A percentile compares a stretch with the other conserved stretches of the same genome.
phyloP scores from a whole-genome alignment of 345 rosid genomes.

The Hibiscus trionum region DNA sequence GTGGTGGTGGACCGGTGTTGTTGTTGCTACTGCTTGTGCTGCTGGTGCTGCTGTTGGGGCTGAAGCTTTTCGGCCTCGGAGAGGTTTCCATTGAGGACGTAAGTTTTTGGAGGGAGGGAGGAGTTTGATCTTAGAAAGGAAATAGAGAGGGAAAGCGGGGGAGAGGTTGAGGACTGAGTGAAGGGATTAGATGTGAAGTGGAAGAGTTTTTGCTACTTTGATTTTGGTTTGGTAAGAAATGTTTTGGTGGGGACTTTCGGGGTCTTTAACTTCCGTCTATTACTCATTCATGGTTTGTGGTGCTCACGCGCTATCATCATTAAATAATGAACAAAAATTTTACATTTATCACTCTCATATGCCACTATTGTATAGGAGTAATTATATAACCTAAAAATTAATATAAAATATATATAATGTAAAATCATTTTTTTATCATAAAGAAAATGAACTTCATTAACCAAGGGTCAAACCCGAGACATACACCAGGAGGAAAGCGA shows the following conservation, averaged over 20 bases:
- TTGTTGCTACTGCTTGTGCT: constrained; percentile 5
- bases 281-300: neutral
- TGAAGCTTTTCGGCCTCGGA: constrained; percentile 37
- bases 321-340: neutral
- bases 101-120: neutral
- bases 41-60: constrained; percentile 22
- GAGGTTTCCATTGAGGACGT: constrained; percentile 51
- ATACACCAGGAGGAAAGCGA: no score
- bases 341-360: no score
- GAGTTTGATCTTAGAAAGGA: neutral
- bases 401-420: no score
- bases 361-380: no score
- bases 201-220: constrained; percentile 14
- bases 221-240: constrained; percentile 50
- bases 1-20: constrained; percentile 19
- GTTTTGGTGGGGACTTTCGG: constrained; percentile 42
- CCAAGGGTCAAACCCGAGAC: no score
- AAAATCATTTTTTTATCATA: no score
- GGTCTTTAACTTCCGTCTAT: neutral
- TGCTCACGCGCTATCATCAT: constrained; percentile 13
- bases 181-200: constrained; percentile 6
- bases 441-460: no score
- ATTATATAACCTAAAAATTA: no score
- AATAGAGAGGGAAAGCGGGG: neutral
- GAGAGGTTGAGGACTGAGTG: neutral